phyloP scores from a whole-genome alignment of 1,284 basidiomycete genomes.

The Phellopilus nigrolimitatus region DNA sequence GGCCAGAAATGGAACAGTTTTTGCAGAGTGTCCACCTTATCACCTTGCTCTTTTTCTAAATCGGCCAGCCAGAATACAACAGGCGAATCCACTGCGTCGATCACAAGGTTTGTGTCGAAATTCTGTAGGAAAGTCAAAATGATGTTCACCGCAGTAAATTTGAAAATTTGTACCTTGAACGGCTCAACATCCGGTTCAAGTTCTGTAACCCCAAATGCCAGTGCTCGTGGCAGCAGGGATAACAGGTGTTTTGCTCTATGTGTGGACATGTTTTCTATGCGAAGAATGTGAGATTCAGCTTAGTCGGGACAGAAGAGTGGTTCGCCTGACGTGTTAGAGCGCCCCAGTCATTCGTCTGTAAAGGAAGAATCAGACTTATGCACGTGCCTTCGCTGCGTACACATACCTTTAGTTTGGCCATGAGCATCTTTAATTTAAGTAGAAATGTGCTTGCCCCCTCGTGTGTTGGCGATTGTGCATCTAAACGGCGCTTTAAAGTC shows the following conservation, averaged over 20 bases:
- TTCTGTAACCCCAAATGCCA: slow-evolving; percentile 44
- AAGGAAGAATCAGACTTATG: not conserved
- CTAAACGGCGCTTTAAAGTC: slow-evolving; percentile 40
- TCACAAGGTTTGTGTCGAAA: slow-evolving; percentile 40
- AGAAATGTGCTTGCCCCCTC: slow-evolving; percentile 48
- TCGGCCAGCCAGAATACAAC: slow-evolving; percentile 34
- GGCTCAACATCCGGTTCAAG: slow-evolving; percentile 41
- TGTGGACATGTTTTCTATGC: slow-evolving; percentile 49
- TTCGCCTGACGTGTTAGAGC: slow-evolving; percentile 57
- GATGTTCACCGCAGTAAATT: not conserved
- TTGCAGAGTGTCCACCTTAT: slow-evolving; percentile 30
- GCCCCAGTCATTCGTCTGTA: slow-evolving; percentile 65
- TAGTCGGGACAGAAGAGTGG: slow-evolving; percentile 3
- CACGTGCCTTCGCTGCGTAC: not conserved
- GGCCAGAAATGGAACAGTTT: slow-evolving; percentile 34
- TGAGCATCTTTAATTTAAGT: slow-evolving; percentile 54
- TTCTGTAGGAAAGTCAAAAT: slow-evolving; percentile 33
- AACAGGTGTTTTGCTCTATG: slow-evolving; percentile 46
- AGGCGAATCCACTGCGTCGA: slow-evolving; percentile 34
- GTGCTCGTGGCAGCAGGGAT: slow-evolving; percentile 38
- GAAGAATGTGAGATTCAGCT: too few species aligned
- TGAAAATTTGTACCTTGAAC: slow-evolving; percentile 39
- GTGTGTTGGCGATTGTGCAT: slow-evolving; percentile 46
- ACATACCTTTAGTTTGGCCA: slow-evolving; percentile 60
- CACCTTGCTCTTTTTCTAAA: slow-evolving; percentile 22